Conservation (phyloP, 805 yeast species). For the Sungouiozyma intestinalis region DNA sequence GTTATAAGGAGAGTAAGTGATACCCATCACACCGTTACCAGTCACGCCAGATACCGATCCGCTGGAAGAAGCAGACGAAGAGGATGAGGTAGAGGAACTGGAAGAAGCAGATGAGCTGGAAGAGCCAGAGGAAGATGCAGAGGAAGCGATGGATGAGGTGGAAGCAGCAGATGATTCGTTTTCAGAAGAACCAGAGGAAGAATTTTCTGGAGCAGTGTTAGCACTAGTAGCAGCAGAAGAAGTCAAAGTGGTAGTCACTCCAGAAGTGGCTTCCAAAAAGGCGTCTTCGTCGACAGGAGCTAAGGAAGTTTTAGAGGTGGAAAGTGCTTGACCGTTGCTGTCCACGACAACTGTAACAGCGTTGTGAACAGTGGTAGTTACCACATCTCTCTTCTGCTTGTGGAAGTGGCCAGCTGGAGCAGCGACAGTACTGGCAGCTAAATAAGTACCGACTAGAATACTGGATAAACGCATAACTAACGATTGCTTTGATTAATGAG, state of each 20-base stretch:
- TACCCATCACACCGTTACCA: constrained; percentile 51
- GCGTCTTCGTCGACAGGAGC: constrained; percentile 13
- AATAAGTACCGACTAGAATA: constrained; percentile 35
- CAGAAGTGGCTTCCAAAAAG: constrained; percentile 20
- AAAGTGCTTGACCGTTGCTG: constrained; percentile 21
- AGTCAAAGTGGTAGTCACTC: constrained; percentile 2
- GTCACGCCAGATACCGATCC: constrained; percentile 25
- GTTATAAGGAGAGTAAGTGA: constrained; percentile 74
- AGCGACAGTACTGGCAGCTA: constrained; percentile 41
- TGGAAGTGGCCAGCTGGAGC: constrained; percentile 46
- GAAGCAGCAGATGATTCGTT: constrained; percentile 13
- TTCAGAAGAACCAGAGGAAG: constrained; percentile 8
- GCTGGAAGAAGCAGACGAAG: constrained; percentile 27
- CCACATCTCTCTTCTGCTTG: constrained; percentile 39
- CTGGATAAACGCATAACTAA: constrained; percentile 39
- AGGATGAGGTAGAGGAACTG: constrained; percentile 26
- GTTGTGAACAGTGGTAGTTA: constrained; percentile 38
- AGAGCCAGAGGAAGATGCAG: background rate
- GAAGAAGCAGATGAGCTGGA: constrained; percentile 15
- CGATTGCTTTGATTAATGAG: background rate
- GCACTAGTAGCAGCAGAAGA: constrained; percentile 6
- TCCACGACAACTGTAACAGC: constrained; percentile 29
- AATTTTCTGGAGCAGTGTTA: constrained; percentile 6
- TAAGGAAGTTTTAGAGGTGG: constrained; percentile 13
- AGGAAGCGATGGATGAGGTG: background rate